A percentile compares a stretch with the other conserved stretches of the same genome.
phyloP scores from a whole-genome alignment of 306 rosid genomes.

The Morella rubra region DNA sequence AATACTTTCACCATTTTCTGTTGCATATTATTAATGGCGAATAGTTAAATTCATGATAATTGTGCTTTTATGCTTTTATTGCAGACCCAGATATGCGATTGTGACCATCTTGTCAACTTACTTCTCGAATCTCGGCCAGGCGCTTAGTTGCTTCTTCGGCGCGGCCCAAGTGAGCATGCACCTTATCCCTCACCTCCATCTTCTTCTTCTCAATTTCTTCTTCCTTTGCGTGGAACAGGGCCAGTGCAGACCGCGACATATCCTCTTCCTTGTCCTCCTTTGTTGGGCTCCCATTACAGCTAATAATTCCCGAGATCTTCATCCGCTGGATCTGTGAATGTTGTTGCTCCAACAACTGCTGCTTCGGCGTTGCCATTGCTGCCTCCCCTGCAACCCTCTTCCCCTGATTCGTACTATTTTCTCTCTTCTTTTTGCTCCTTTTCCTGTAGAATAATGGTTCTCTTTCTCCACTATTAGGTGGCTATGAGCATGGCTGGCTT shows the following conservation, averaged over 20 bases:
- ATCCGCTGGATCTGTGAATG: slow-evolving; percentile 40
- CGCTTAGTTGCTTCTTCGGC: slow-evolving; percentile 76
- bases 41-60: too few relatives aligned
- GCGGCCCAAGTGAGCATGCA: slow-evolving; percentile 67
- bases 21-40: too few relatives aligned
- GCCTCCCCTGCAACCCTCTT: not conserved
- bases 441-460: slow-evolving; percentile 51
- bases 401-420: not conserved
- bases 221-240: slow-evolving; percentile 71
- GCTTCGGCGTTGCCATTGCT: slow-evolving; percentile 69
- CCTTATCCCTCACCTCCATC: slow-evolving; percentile 79
- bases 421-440: slow-evolving; percentile 29
- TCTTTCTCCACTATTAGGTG: slow-evolving; percentile 50
- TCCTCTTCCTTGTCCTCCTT: slow-evolving; percentile 77
- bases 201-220: slow-evolving; percentile 92
- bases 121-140: slow-evolving; percentile 87
- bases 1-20: too few relatives aligned
- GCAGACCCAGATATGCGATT: not conserved
- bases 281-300: slow-evolving; percentile 54
- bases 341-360: slow-evolving; percentile 57
- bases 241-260: slow-evolving; percentile 72
- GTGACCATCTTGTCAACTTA: slow-evolving; percentile 34
- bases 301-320: slow-evolving; percentile 55
- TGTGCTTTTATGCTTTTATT: not conserved
- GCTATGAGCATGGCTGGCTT: slow-evolving; percentile 63